Base-by-base conservation (phyloP, 192 early-diverging fungal genomes). In the Gonapodya sp. region DNA sequence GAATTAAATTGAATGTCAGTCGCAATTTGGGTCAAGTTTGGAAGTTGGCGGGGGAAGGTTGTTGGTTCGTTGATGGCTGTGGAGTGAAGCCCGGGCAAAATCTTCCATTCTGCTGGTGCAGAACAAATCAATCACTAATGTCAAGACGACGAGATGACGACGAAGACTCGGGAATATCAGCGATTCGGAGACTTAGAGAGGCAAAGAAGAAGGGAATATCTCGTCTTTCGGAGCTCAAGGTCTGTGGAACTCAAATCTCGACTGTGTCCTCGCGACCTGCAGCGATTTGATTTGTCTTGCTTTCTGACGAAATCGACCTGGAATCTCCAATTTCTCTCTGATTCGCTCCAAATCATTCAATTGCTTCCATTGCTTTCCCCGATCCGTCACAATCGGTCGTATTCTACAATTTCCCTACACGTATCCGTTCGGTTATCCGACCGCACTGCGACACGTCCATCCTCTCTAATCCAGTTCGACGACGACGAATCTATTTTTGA, bases 401-500 rank as follows among this genome's bases (percentile, higher is more conserved):
- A 64, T 64, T 64, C 46, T 16, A 64, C 46, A 8, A 16, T 64
- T 16, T 16, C 8, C 8, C 46, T 64, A 24, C 46, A n/a, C n/a
- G n/a, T n/a, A n/a, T n/a, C n/a, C n/a, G n/a, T n/a, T n/a, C n/a
- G n/a, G n/a, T n/a, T n/a, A n/a, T n/a, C n/a, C n/a, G n/a, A n/a
- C n/a, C n/a, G n/a, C n/a, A n/a, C n/a, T n/a, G n/a, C n/a, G n/a
- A n/a, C n/a, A n/a, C n/a, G n/a, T n/a, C n/a, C n/a, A n/a, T n/a
- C n/a, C n/a, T n/a, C n/a, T n/a, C n/a, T n/a, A n/a, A n/a, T 24
- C 46, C 46, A 64, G 46, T 64, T 64, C 24, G 46, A 64, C 79
- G 79, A 79, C 35, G 79, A 79, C 79, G 79, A 37, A 0, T 83
- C 80, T 30, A 81, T 92, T 36, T 92, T 89, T 78, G 88, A 90